phyloP scores from a whole-genome alignment of 441 rosid genomes.

The Isatis lusitanica region DNA sequence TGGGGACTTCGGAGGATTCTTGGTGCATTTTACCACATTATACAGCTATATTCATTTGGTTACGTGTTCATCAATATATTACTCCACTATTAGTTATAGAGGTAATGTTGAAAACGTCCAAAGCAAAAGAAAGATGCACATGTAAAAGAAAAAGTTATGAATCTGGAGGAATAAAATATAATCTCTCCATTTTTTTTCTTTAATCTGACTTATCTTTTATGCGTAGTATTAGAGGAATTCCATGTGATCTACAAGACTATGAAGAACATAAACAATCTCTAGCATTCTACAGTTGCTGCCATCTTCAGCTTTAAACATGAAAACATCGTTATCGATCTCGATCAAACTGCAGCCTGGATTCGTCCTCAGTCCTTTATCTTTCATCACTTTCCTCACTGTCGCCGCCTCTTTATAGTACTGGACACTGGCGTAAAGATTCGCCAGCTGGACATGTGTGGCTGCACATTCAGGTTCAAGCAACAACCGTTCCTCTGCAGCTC shows the following conservation, averaged over 20 bases:
- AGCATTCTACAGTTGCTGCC: slow-evolving; percentile 39
- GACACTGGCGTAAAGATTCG: slow-evolving; percentile 69
- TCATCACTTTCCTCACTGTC: slow-evolving; percentile 71
- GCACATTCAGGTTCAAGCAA: slow-evolving; percentile 60
- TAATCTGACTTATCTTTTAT: not conserved
- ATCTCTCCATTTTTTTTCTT: not conserved
- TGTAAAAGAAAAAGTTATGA: not conserved
- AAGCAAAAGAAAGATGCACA: not conserved
- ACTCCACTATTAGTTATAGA: not conserved
- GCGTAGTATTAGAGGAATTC: slow-evolving; percentile 6
- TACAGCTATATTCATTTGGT: slow-evolving; percentile 10
- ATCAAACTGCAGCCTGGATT: slow-evolving; percentile 79
- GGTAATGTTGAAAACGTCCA: not conserved
- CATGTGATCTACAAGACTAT: slow-evolving; percentile 48
- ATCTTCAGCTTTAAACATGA: slow-evolving; percentile 73
- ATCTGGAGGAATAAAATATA: not conserved
- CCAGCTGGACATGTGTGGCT: slow-evolving; percentile 71
- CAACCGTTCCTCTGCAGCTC: slow-evolving; percentile 73
- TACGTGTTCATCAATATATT: not conserved
- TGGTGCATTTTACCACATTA: slow-evolving; percentile 7
- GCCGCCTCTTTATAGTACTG: slow-evolving; percentile 70
- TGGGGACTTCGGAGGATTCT: not conserved
- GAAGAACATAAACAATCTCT: slow-evolving; percentile 49
- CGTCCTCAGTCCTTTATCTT: slow-evolving; percentile 68
- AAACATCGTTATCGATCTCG: slow-evolving; percentile 60